phyloP scores from a whole-genome alignment of 2,329 filamentous ascomycete species.

The Hymenoscyphus fructigenus region DNA sequence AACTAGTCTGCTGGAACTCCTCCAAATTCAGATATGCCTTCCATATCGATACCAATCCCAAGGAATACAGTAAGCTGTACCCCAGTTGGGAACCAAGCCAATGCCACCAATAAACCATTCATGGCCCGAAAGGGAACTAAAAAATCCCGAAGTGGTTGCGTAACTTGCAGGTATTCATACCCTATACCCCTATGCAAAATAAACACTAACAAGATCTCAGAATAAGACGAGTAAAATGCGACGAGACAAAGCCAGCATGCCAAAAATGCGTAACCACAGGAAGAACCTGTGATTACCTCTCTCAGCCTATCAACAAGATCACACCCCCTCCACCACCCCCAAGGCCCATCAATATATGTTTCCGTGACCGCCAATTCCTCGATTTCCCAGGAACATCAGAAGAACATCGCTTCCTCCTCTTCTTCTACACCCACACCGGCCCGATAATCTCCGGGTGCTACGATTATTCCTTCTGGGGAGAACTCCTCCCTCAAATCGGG shows the following conservation, averaged over 20 bases:
- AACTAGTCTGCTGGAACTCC: too few species aligned
- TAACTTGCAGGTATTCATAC: neutral
- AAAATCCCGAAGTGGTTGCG: constrained; percentile 1
- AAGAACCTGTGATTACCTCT: neutral
- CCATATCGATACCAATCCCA: too few species aligned
- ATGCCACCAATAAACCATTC: too few species aligned
- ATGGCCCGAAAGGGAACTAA: neutral
- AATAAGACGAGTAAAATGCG: constrained; percentile 7
- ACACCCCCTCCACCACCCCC: neutral
- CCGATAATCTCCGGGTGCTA: neutral
- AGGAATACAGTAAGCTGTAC: too few species aligned
- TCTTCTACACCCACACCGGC: neutral
- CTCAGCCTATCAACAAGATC: too few species aligned
- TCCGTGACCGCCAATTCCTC: neutral
- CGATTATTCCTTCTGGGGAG: neutral
- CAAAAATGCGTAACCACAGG: neutral
- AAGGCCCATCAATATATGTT: neutral
- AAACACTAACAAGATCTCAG: neutral
- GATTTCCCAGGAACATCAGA: neutral
- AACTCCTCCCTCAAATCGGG: neutral
- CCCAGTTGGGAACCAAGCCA: too few species aligned
- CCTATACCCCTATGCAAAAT: neutral
- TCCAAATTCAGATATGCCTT: too few species aligned
- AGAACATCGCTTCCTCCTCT: neutral
- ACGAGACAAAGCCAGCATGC: constrained; percentile 5